Conservation (phyloP, 2,329 filamentous ascomycete species). For the Grosmannia serpens region DNA sequence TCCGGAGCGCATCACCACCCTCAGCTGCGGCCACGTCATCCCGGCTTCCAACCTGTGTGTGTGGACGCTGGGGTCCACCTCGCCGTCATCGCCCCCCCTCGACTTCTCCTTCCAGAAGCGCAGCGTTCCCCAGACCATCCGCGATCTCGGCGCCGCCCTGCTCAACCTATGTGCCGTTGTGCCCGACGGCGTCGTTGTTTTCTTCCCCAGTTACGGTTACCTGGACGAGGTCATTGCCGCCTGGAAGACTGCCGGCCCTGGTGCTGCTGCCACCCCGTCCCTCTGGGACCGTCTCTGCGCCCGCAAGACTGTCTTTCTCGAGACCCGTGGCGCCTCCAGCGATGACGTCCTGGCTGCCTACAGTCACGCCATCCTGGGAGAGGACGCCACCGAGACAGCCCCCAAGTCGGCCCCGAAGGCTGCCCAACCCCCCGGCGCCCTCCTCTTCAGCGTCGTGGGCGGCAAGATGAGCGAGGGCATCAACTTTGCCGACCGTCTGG, state of each 20-base stretch:
- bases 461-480: conserved; percentile 96
- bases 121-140: conserved; percentile 55
- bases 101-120: conserved; percentile 83
- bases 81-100: conserved; percentile 30
- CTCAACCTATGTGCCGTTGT: conserved; percentile 61
- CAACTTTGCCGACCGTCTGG: conserved; percentile 88
- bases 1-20: conserved; percentile 53
- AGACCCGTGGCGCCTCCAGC: conserved; percentile 40
- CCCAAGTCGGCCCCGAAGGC: background rate
- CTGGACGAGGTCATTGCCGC: conserved; percentile 58
- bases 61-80: conserved; percentile 48
- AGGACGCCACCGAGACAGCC: background rate
- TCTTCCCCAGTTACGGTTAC: conserved; percentile 93
- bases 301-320: conserved; percentile 52
- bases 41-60: conserved; percentile 71
- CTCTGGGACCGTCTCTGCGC: conserved; percentile 47
- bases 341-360: conserved; percentile 69
- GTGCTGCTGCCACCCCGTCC: conserved; percentile 14
- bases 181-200: conserved; percentile 82
- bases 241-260: conserved; percentile 38
- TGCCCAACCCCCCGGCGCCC: conserved; percentile 29
- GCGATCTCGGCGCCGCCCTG: conserved; percentile 63
- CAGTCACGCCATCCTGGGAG: conserved; percentile 48
- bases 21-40: conserved; percentile 93
- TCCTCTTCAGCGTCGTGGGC: conserved; percentile 83